These are phyloP conservation scores for Colletotrichum lentis DNA, from an alignment of 2,329 filamentous ascomycete genomes.

Conservation along the genomic window DNA sequence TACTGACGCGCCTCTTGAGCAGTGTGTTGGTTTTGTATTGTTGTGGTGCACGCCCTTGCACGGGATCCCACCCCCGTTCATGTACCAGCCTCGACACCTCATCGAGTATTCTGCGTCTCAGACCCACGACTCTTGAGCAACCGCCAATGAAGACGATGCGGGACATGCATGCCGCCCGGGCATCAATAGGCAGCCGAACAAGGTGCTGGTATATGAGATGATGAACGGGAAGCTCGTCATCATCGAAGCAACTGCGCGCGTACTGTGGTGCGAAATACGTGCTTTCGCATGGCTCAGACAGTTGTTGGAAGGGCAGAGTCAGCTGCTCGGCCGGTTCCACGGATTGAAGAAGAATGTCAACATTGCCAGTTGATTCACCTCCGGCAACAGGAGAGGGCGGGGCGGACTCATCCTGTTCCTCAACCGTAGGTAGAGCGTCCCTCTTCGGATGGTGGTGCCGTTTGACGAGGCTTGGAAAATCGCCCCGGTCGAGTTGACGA, in stretches of 20 bases:
- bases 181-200: conserved; percentile 79
- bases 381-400: conserved; percentile 37
- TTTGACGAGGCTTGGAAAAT: background rate
- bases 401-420: conserved; percentile 62
- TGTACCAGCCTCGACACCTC: conserved; percentile 75
- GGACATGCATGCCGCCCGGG: conserved; percentile 85
- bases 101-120: conserved; percentile 78
- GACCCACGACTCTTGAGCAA: conserved; percentile 77
- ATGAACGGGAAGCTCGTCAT: conserved; percentile 84
- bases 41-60: conserved; percentile 74
- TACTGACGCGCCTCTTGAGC: conserved; percentile 47
- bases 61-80: conserved; percentile 77
- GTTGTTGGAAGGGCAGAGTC: conserved; percentile 69
- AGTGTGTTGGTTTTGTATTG: conserved; percentile 58
- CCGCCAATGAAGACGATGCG: conserved; percentile 88
- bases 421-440: conserved; percentile 59
- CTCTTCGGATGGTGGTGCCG: conserved; percentile 41
- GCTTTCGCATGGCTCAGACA: conserved; percentile 79
- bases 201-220: conserved; percentile 79
- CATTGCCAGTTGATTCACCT: conserved; percentile 42
- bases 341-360: conserved; percentile 57
- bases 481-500: conserved; percentile 43
- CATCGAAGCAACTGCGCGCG: conserved; percentile 72
- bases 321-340: conserved; percentile 62
- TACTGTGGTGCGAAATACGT: conserved; percentile 72